Evolutionary conservation across 805 yeast species (phyloP), one percentile per base, ranked within the genome.

Genomic region (Cyberlindnera suaveolens): DNA sequence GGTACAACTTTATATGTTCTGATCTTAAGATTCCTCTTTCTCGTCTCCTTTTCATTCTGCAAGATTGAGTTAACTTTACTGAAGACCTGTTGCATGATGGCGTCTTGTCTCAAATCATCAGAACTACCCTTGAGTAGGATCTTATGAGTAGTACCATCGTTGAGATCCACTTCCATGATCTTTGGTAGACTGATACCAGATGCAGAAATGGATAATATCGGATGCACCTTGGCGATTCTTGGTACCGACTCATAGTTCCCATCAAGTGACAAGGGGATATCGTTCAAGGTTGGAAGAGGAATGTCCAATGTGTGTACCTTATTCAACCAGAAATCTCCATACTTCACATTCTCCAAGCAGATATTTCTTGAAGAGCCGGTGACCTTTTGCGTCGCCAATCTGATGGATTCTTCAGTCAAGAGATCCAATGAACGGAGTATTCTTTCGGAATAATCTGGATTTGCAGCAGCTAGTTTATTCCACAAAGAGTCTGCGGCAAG

Each of bases 81-180:
- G 61, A 95, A 93, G 1, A 91, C 98, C 59, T 93, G 98, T 60
- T 91, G 95, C 99, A 93, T 95, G 44, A 93, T 87, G 0, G 96
- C 85, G 64, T 93, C 99, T 63, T 95, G 99, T 40, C 98, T 68
- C 41, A 93, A 66, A 63, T 93, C 99, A 64, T 93, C 99, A 9
- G 86, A 74, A 6, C 95, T 89, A 20, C 87, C 87, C 58, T 93
- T 93, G 50, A 90, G 65, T 16, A 93, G 66, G 57, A 83, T 72
- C 43, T 70, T 77, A 46, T 77, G 82, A 0, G 44, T 54, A 0
- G 61, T 49, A 0, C 98, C 98, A 54, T 79, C 74, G 0, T 80
- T 70, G 14, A 81, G 62, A 0, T 38, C 40, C 41, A 85, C 65
- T 1, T 65, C 72, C 40, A 82, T 69, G 40, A 95, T 83, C 57